phyloP scores from a whole-genome alignment of 805 yeast species.

The Wickerhamomyces rabaulensis region DNA sequence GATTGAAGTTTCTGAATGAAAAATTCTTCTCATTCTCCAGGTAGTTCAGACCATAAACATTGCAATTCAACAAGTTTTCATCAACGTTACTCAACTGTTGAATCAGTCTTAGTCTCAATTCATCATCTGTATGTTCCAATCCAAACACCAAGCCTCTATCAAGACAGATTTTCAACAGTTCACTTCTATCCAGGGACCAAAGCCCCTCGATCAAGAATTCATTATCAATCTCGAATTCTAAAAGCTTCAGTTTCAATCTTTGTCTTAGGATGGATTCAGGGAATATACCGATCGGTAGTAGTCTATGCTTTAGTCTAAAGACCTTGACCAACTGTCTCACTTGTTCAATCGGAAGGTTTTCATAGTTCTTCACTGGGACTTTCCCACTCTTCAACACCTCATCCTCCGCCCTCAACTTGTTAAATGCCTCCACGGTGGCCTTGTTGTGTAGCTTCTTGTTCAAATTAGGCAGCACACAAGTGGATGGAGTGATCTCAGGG shows the following conservation, averaged over 20 bases:
- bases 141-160: slow-evolving; percentile 50
- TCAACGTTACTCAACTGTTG: slow-evolving; percentile 30
- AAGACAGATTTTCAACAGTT: slow-evolving; percentile 47
- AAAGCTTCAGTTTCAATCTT: slow-evolving; percentile 34
- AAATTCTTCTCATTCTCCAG: slow-evolving; percentile 6
- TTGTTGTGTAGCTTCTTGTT: neutral
- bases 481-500: slow-evolving; percentile 54
- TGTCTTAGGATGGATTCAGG: slow-evolving; percentile 33
- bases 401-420: slow-evolving; percentile 6
- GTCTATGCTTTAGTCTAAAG: slow-evolving; percentile 35
- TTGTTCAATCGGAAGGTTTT: slow-evolving; percentile 35
- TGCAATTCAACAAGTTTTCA: slow-evolving; percentile 14
- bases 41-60: slow-evolving; percentile 28
- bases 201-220: slow-evolving; percentile 33
- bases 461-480: slow-evolving; percentile 45
- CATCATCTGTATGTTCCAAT: slow-evolving; percentile 27
- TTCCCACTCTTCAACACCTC: slow-evolving; percentile 14
- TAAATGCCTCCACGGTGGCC: neutral
- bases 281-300: slow-evolving; percentile 34
- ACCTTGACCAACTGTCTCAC: slow-evolving; percentile 31
- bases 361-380: slow-evolving; percentile 41
- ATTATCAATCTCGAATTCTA: slow-evolving; percentile 48
- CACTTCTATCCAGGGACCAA: slow-evolving; percentile 43
- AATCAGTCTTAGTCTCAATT: slow-evolving; percentile 33
- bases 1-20: slow-evolving; percentile 3